A percentile compares a stretch with the other conserved stretches of the same genome.
Evolutionary conservation across 2,329 filamentous ascomycete genomes (phyloP).

Genomic region (Curvularia sp.): DNA sequence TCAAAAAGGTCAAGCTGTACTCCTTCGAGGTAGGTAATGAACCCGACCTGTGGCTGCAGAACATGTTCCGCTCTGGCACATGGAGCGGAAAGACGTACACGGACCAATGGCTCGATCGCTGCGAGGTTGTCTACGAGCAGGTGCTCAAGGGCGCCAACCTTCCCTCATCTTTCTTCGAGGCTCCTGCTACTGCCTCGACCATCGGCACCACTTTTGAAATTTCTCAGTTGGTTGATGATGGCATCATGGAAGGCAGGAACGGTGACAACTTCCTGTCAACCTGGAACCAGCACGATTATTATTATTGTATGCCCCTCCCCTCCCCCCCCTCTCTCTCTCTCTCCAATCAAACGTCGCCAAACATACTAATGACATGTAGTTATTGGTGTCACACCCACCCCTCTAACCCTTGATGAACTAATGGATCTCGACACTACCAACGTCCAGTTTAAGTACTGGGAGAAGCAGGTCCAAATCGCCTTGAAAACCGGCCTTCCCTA

Average conservation of each 20-base stretch:
- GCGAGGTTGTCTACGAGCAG: constrained; percentile 53
- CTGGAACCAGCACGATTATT: constrained; percentile 64
- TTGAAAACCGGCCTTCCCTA: constrained; percentile 54
- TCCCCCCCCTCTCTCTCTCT: no score
- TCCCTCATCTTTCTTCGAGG: constrained; percentile 57
- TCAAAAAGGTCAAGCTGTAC: constrained; percentile 50
- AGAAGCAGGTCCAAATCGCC: constrained; percentile 53
- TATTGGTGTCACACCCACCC: constrained; percentile 55
- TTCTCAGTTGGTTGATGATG: constrained; percentile 49
- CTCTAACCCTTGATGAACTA: constrained; percentile 55
- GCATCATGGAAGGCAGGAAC: constrained; percentile 49
- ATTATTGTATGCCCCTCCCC: constrained; percentile 50
- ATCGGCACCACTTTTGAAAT: constrained; percentile 61
- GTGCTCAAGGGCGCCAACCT: constrained; percentile 54
- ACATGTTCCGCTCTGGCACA: constrained; percentile 54
- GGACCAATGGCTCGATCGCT: constrained; percentile 56
- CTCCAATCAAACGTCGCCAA: not conserved
- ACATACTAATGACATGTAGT: constrained; percentile 38
- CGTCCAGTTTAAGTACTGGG: constrained; percentile 58
- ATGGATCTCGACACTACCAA: constrained; percentile 57
- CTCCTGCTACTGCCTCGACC: constrained; percentile 58
- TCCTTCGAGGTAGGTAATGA: constrained; percentile 56
- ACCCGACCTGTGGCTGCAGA: constrained; percentile 53
- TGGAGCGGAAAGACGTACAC: constrained; percentile 57
- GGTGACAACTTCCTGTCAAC: constrained; percentile 50